Conservation (phyloP, 192 early-diverging fungal species). For the Mortierella alpina region DNA sequence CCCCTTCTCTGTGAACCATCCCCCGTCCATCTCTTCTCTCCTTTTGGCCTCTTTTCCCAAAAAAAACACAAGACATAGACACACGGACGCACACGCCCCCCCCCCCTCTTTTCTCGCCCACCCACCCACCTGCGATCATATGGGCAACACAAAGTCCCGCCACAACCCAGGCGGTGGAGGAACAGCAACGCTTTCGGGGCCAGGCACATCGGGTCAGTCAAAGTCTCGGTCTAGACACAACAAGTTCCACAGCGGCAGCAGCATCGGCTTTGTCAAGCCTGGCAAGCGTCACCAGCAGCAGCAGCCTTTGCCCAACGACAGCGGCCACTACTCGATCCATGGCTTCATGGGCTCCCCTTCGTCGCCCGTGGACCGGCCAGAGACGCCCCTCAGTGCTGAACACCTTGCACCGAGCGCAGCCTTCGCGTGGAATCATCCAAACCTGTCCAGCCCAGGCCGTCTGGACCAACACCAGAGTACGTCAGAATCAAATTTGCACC, state of each 20-base stretch:
- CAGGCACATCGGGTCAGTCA: background rate
- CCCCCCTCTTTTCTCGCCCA: background rate
- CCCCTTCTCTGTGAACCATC: background rate
- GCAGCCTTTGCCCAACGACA: slow-evolving; percentile 29
- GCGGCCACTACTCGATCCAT: slow-evolving; percentile 50
- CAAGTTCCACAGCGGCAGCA: slow-evolving; percentile 15
- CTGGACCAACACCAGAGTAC: slow-evolving; percentile 37
- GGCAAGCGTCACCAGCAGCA: slow-evolving; percentile 3
- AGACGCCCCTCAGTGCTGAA: slow-evolving; percentile 4
- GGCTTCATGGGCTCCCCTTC: slow-evolving; percentile 21
- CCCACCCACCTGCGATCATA: background rate
- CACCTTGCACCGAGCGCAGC: background rate
- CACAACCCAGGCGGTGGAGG: slow-evolving; percentile 16
- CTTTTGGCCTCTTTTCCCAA: background rate
- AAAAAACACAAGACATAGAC: too few relatives aligned
- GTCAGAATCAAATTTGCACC: slow-evolving; percentile 34
- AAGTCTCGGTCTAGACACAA: slow-evolving; percentile 25
- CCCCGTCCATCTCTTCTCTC: background rate
- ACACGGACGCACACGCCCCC: background rate
- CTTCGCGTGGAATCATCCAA: slow-evolving; percentile 34
- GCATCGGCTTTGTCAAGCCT: slow-evolving; percentile 11
- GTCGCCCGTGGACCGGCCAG: slow-evolving; percentile 15
- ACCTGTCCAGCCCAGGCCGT: slow-evolving; percentile 41
- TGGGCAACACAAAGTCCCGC: slow-evolving; percentile 52
- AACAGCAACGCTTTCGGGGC: background rate